Percentiles rank a stretch among this genome's conserved stretches.
These are phyloP conservation scores for Trifolium pratense DNA, from an alignment of 306 rosid species.

Conservation along the genomic window DNA sequence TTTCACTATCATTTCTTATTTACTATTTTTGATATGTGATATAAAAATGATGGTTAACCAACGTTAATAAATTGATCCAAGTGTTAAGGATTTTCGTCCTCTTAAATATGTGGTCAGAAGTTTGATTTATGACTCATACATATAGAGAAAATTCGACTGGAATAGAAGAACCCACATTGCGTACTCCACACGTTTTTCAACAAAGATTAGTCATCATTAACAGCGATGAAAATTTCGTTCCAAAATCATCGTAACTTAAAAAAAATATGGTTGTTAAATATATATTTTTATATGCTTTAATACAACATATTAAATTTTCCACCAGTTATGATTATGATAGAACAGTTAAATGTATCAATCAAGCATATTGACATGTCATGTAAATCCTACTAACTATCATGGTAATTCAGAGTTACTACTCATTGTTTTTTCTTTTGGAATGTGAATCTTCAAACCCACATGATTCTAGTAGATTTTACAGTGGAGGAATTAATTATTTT, in stretches of 20 bases:
- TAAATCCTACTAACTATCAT: constrained; percentile 50
- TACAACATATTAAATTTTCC: background rate
- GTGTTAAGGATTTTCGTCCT: no score
- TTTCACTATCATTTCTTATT: constrained; percentile 10
- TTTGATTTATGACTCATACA: no score
- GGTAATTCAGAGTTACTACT: constrained; percentile 42
- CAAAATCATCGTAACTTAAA: no score
- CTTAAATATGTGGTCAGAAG: no score
- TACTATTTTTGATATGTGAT: constrained; percentile 40
- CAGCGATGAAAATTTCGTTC: no score
- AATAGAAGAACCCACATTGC: no score
- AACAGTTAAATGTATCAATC: constrained; percentile 62
- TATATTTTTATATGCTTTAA: background rate
- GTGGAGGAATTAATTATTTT: background rate
- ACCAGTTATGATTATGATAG: constrained; percentile 41
- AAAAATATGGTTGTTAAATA: constrained; percentile 6
- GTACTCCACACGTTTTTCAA: no score
- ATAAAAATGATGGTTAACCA: constrained; percentile 46
- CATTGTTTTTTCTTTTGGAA: constrained; percentile 36
- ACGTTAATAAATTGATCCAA: no score
- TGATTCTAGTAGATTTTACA: constrained; percentile 36
- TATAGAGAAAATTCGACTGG: no score
- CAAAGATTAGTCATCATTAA: no score
- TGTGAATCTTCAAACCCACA: constrained; percentile 38
- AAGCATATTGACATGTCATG: constrained; percentile 50